Percentiles rank a stretch among this genome's conserved stretches.
phyloP scores from a whole-genome alignment of 805 yeast species.

The Zygotorulaspora danielsina region DNA sequence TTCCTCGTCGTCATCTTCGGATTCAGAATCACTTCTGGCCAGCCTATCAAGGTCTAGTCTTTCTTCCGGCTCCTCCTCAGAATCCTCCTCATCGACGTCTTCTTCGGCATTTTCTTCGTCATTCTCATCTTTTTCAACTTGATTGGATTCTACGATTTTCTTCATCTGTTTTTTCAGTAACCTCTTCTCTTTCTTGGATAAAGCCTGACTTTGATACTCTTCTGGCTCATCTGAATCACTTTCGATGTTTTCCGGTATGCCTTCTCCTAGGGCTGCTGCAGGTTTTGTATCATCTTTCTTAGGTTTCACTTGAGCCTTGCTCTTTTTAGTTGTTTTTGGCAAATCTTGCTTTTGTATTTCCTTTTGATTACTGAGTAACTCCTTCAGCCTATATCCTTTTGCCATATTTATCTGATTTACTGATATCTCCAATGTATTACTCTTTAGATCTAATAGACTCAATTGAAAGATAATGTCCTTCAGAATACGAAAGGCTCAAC shows the following conservation, averaged over 20 bases:
- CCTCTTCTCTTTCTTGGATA: conserved; percentile 64
- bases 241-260: conserved; percentile 12
- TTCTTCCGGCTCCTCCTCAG: conserved; percentile 44
- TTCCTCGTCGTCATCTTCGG: conserved; percentile 37
- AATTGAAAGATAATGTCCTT: too few relatives aligned
- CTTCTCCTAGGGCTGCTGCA: conserved; percentile 34
- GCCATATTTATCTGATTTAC: too few relatives aligned
- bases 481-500: conserved; percentile 6
- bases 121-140: conserved; percentile 24
- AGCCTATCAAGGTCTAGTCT: conserved; percentile 49
- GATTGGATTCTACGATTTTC: conserved; percentile 17
- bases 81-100: conserved; percentile 44
- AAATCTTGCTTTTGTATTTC: conserved; percentile 22
- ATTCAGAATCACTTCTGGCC: conserved; percentile 51
- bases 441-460: neutral
- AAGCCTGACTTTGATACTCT: conserved; percentile 45
- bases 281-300: conserved; percentile 32
- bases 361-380: conserved; percentile 28
- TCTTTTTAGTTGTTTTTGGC: conserved; percentile 24
- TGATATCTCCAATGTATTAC: too few relatives aligned
- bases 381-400: conserved; percentile 34
- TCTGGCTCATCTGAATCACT: conserved; percentile 23
- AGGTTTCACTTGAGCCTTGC: conserved; percentile 19
- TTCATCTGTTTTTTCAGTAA: conserved; percentile 47
- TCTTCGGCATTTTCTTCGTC: conserved; percentile 32